phyloP scores from a whole-genome alignment of 2,329 filamentous ascomycete species.

The Didymella glomerata region DNA sequence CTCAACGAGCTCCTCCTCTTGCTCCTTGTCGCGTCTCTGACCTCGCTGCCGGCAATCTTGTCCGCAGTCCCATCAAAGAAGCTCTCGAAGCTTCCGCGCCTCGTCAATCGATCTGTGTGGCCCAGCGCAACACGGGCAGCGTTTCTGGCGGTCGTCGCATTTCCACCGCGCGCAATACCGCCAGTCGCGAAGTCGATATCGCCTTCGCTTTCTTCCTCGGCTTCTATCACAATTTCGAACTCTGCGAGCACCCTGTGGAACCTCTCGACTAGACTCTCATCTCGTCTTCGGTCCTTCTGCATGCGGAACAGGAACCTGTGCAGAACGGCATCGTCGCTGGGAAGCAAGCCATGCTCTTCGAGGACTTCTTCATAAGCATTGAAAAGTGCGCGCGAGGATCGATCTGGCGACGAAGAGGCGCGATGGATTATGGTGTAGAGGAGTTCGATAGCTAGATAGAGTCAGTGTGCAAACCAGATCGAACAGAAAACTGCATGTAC shows the following conservation, averaged over 20 bases:
- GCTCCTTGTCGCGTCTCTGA: slow-evolving; percentile 30
- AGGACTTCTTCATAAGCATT: slow-evolving; percentile 80
- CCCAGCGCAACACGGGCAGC: slow-evolving; percentile 17
- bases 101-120: slow-evolving; percentile 26
- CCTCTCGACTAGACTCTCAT: slow-evolving; percentile 67
- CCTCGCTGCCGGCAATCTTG: slow-evolving; percentile 56
- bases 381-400: slow-evolving; percentile 74
- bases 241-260: slow-evolving; percentile 73
- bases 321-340: slow-evolving; percentile 78
- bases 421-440: slow-evolving; percentile 78
- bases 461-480: slow-evolving; percentile 18
- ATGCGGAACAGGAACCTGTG: slow-evolving; percentile 82
- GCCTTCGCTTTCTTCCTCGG: slow-evolving; percentile 46
- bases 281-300: slow-evolving; percentile 38
- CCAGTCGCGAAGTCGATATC: slow-evolving; percentile 37
- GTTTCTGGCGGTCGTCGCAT: background rate
- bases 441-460: slow-evolving; percentile 73
- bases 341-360: slow-evolving; percentile 72
- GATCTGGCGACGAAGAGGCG: slow-evolving; percentile 71
- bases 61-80: slow-evolving; percentile 66
- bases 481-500: slow-evolving; percentile 33
- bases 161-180: slow-evolving; percentile 11
- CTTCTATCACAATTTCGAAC: slow-evolving; percentile 69
- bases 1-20: slow-evolving; percentile 31
- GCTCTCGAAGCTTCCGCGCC: slow-evolving; percentile 66